phyloP scores from a whole-genome alignment of 768 basidiomycete genomes.

The Russula sp. region DNA sequence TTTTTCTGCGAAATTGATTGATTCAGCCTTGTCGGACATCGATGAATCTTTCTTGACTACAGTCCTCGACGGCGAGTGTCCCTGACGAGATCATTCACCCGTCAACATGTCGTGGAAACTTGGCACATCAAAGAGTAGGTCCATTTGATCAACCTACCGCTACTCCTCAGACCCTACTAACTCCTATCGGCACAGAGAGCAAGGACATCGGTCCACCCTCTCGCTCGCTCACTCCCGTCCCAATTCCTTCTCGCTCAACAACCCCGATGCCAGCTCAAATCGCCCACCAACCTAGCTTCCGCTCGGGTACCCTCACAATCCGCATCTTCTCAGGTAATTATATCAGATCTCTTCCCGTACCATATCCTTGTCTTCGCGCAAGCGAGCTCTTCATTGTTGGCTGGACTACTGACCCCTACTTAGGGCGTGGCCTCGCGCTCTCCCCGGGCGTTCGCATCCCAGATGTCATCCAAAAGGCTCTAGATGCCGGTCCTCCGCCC shows the following conservation, averaged over 20 bases:
- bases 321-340: constrained; percentile 83
- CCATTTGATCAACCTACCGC: constrained; percentile 8
- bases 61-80: neutral
- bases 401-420: neutral
- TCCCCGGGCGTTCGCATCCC: constrained; percentile 76
- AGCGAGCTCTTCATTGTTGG: neutral
- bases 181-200: constrained; percentile 39
- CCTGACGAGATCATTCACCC: constrained; percentile 4
- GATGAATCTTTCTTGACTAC: constrained; percentile 9
- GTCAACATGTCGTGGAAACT: constrained; percentile 52
- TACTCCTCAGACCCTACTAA: neutral
- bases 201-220: constrained; percentile 70
- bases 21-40: neutral
- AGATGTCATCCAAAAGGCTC: constrained; percentile 74
- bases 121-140: constrained; percentile 33
- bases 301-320: constrained; percentile 90
- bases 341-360: neutral
- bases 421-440: constrained; percentile 75
- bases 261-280: constrained; percentile 49
- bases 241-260: constrained; percentile 55
- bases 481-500: constrained; percentile 50
- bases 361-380: neutral
- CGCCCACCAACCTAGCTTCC: constrained; percentile 41
- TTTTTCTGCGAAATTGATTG: neutral
- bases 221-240: constrained; percentile 74